Conservation (phyloP, 805 yeast species). For the Suhomyces pyralidae region DNA sequence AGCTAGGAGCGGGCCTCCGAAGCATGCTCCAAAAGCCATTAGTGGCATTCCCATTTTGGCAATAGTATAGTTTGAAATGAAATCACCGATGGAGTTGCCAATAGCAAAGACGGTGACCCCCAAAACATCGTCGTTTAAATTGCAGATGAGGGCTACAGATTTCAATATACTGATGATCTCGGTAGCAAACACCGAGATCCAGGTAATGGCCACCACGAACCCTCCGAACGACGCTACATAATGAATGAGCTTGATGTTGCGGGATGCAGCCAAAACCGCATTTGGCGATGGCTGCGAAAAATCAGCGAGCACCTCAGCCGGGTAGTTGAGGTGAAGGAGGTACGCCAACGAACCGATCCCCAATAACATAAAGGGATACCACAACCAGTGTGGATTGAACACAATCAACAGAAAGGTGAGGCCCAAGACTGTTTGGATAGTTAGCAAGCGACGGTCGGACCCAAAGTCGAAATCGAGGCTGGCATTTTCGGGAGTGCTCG, state of each 20-base stretch:
- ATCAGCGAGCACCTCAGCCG: background rate
- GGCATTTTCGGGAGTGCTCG: background rate
- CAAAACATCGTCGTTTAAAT: constrained; percentile 71
- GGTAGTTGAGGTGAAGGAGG: constrained; percentile 7
- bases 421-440: constrained; percentile 29
- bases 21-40: constrained; percentile 94
- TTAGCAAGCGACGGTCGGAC: constrained; percentile 18
- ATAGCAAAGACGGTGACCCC: constrained; percentile 89
- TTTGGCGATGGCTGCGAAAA: background rate
- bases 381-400: background rate
- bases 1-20: constrained; percentile 87
- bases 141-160: constrained; percentile 54
- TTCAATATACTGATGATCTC: constrained; percentile 66
- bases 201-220: constrained; percentile 60
- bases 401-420: constrained; percentile 22
- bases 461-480: constrained; percentile 14
- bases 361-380: constrained; percentile 7
- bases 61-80: constrained; percentile 77
- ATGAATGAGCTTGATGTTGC: constrained; percentile 14
- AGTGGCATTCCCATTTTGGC: constrained; percentile 79
- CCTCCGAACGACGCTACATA: constrained; percentile 47
- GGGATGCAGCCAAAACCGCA: background rate
- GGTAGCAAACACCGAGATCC: constrained; percentile 68
- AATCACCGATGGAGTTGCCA: constrained; percentile 90
- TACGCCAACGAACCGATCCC: background rate